Percentiles rank a stretch among this genome's conserved stretches.
Conservation (phyloP, 495 filamentous ascomycete species). For the Penicillium tannophilum region DNA sequence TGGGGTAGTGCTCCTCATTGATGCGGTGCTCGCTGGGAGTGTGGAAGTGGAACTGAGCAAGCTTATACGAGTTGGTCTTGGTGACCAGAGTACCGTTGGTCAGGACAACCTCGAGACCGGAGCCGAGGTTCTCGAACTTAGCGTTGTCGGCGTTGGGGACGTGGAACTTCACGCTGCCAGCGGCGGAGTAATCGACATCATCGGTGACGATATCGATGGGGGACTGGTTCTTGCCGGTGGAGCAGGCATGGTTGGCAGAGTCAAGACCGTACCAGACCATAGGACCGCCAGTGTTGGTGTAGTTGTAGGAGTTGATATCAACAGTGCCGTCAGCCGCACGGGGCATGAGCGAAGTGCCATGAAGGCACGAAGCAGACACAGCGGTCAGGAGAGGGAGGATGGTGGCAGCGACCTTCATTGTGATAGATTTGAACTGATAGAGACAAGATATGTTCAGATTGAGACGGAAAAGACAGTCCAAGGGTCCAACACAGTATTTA, state of each 20-base stretch:
- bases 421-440: background rate
- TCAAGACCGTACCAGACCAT: conserved; percentile 60
- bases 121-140: conserved; percentile 61
- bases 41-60: conserved; percentile 73
- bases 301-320: conserved; percentile 32
- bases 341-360: conserved; percentile 19
- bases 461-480: background rate
- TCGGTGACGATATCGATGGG: conserved; percentile 60
- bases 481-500: background rate
- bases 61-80: conserved; percentile 46
- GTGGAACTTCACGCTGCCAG: conserved; percentile 40
- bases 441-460: background rate
- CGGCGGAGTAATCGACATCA: conserved; percentile 21
- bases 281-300: conserved; percentile 55
- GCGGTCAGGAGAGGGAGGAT: conserved; percentile 16
- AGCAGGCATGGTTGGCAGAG: conserved; percentile 43
- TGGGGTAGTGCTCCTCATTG: conserved; percentile 53
- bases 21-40: conserved; percentile 68
- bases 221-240: conserved; percentile 59
- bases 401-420: conserved; percentile 18
- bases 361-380: conserved; percentile 19
- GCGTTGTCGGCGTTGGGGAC: conserved; percentile 42
- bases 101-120: conserved; percentile 59
- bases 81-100: conserved; percentile 42
- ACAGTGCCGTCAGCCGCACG: conserved; percentile 19